Conservation (phyloP, 1,284 basidiomycete genomes). For the Cutaneotrichosporon sp. region DNA sequence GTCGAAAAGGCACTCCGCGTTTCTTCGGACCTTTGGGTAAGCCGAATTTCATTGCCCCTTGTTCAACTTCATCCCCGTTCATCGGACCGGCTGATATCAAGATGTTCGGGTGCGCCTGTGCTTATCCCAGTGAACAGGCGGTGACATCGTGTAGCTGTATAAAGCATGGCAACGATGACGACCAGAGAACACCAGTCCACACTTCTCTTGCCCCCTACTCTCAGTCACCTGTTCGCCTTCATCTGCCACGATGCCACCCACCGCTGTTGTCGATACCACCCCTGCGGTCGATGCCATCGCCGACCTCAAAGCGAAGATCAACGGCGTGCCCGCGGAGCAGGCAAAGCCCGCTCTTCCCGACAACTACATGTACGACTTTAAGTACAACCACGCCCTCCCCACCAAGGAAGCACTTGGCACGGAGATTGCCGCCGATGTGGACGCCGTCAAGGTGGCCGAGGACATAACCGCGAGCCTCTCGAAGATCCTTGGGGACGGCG, state of each 20-base stretch:
- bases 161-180: background rate
- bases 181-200: background rate
- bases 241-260: constrained; percentile 18
- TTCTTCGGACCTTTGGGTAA: no score
- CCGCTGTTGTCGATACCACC: constrained; percentile 12
- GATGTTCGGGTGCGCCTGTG: no score
- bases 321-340: background rate
- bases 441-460: constrained; percentile 1
- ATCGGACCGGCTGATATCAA: no score
- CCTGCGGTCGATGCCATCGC: constrained; percentile 1
- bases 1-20: no score
- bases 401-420: constrained; percentile 14
- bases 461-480: constrained; percentile 9
- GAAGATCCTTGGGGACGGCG: background rate
- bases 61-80: no score
- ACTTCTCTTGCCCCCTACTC: background rate
- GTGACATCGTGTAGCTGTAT: background rate
- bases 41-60: no score
- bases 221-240: no score
- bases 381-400: constrained; percentile 25
- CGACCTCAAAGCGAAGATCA: constrained; percentile 17
- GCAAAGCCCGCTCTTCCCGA: constrained; percentile 8
- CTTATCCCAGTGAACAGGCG: no score
- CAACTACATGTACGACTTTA: constrained; percentile 31
- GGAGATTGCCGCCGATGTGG: constrained; percentile 15